Evolutionary conservation across 1,139 yeast species (phyloP).

Genomic region (Kurtzmaniella quercitrusa): DNA sequence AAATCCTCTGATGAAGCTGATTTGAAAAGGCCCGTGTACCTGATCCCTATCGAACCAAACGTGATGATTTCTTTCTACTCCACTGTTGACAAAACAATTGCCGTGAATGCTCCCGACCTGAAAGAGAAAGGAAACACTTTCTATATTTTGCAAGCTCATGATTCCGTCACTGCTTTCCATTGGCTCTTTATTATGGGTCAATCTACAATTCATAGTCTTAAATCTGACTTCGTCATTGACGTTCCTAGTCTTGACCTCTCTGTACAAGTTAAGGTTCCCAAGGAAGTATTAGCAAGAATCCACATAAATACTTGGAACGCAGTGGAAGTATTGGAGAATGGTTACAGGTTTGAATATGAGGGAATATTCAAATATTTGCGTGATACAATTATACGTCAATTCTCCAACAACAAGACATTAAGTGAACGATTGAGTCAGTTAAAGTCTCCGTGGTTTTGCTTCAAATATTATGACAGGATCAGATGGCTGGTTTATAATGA

Average conservation of each 20-base stretch:
- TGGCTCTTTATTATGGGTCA: constrained; percentile 63
- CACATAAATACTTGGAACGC: constrained; percentile 9
- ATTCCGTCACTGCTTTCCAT: constrained; percentile 47
- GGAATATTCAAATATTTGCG: constrained; percentile 32
- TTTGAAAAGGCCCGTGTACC: constrained; percentile 20
- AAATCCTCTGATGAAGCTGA: constrained; percentile 20
- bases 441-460: constrained; percentile 40
- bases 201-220: constrained; percentile 27
- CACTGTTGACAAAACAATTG: constrained; percentile 63
- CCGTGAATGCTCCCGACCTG: constrained; percentile 36
- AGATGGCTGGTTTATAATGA: constrained; percentile 68
- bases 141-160: constrained; percentile 54
- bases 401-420: constrained; percentile 6
- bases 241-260: constrained; percentile 52
- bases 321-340: constrained; percentile 17
- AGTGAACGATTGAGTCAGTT: not conserved
- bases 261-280: constrained; percentile 40
- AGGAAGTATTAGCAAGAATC: constrained; percentile 15
- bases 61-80: constrained; percentile 54
- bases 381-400: constrained; percentile 16
- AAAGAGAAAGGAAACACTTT: constrained; percentile 22
- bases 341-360: constrained; percentile 31
- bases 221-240: constrained; percentile 27
- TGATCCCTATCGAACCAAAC: constrained; percentile 16
- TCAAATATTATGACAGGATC: constrained; percentile 66